A percentile compares a stretch with the other conserved stretches of the same genome.
Evolutionary conservation across 306 rosid species (phyloP).

Genomic region (Trifolium repens): DNA sequence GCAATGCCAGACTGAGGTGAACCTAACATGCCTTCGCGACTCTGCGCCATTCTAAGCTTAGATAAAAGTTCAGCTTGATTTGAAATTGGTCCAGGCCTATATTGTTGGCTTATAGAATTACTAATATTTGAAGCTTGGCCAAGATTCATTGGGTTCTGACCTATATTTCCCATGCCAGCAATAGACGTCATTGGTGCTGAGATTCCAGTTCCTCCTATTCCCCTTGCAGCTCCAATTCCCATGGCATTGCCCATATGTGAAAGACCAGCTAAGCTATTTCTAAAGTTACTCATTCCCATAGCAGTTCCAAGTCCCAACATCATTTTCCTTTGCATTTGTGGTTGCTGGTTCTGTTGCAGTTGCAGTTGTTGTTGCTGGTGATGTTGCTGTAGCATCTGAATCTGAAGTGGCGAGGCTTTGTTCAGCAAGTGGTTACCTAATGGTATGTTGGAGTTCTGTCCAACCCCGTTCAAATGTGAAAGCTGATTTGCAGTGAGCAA

Average conservation of each 20-base stretch:
- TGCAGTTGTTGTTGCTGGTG: slow-evolving; percentile 67
- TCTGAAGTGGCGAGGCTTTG: slow-evolving; percentile 63
- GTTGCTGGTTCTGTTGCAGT: slow-evolving; percentile 61
- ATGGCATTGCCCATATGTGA: slow-evolving; percentile 67
- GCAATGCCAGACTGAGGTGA: slow-evolving; percentile 65
- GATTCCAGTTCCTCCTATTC: slow-evolving; percentile 83
- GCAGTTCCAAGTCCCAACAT: slow-evolving; percentile 81
- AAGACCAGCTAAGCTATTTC: slow-evolving; percentile 80
- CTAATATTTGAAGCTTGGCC: slow-evolving; percentile 62
- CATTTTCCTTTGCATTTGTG: slow-evolving; percentile 85
- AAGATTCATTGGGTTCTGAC: slow-evolving; percentile 74
- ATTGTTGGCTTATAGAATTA: slow-evolving; percentile 64
- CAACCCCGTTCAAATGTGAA: slow-evolving; percentile 67
- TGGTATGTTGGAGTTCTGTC: slow-evolving; percentile 75
- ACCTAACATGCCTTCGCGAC: slow-evolving; percentile 62
- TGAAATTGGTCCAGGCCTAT: slow-evolving; percentile 55
- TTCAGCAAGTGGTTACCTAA: slow-evolving; percentile 71
- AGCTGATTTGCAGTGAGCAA: slow-evolving; percentile 71
- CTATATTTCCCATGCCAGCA: slow-evolving; percentile 78
- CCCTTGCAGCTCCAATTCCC: slow-evolving; percentile 79
- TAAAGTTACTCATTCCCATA: slow-evolving; percentile 64
- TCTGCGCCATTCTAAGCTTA: slow-evolving; percentile 54
- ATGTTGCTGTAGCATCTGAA: slow-evolving; percentile 68
- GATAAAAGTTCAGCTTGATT: slow-evolving; percentile 52
- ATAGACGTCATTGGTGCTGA: slow-evolving; percentile 80